phyloP scores from a whole-genome alignment of 2,329 filamentous ascomycete species.

The Cercospora sesami region DNA sequence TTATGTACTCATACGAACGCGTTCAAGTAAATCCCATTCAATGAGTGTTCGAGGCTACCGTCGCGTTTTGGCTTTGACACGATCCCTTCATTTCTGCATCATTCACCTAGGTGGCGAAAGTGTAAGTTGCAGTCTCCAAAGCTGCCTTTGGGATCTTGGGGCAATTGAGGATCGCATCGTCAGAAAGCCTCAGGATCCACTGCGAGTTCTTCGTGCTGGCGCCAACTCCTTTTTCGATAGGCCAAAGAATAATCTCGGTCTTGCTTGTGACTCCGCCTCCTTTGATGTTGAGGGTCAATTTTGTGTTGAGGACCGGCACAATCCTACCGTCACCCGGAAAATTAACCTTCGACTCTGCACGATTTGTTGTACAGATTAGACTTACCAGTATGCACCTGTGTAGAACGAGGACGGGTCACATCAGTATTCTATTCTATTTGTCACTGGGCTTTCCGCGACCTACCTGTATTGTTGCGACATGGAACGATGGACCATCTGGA shows the following conservation, averaged over 20 bases:
- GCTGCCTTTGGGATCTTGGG: neutral
- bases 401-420: too few species aligned
- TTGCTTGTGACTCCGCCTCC: neutral
- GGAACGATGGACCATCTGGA: neutral
- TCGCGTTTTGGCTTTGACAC: too few species aligned
- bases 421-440: too few species aligned
- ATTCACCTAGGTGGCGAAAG: too few species aligned
- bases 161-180: neutral
- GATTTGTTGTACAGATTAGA: too few species aligned
- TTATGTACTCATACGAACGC: neutral
- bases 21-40: neutral
- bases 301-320: neutral
- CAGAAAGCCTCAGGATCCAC: neutral
- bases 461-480: neutral
- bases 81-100: too few species aligned
- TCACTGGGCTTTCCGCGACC: too few species aligned
- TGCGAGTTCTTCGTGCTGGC: neutral
- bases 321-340: neutral
- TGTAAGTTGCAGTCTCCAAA: neutral
- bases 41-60: neutral
- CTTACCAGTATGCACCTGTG: neutral
- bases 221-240: neutral
- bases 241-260: too few species aligned
- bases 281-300: neutral
- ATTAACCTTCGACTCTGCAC: too few species aligned